Base-by-base conservation (phyloP, 305 asterid species). In the Plantago rigida region DNA sequence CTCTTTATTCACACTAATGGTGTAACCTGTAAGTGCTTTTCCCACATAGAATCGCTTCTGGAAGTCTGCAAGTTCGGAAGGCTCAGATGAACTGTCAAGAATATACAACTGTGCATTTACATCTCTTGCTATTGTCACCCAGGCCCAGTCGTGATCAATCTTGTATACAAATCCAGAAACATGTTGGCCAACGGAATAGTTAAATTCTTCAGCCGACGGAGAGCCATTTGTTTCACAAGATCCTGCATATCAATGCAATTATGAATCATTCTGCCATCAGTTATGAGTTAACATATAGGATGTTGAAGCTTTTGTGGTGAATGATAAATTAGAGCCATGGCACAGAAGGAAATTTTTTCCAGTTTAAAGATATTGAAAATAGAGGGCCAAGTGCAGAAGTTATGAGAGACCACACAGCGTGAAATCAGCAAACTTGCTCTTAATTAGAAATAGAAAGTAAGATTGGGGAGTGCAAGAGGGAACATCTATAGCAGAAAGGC, bases 111-210 rank as follows among this genome's bases (percentile, higher is more conserved):
- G 84, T 53, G 97, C 97, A 34, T 68, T 88, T 59, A 81, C 84
- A 70, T 79, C 72, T 63, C 89, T 90, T 65, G 99, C 79, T 68
- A 89, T 69, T 28, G 87, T 54, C 67, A 92, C 63, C 95, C 96
- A 86, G 50, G 75, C 92, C 87, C 94, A 89, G 42, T 92, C 89
- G 51, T 60, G 56, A 71, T 92, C 99, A 67, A 87, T 82, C 79
- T 86, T 89, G 73, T 79, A 89, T 64, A 92, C 89, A 59, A 67
- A 89, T 62, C 99, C 99, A 72, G 85, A 72, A 65, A 92, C 84
- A 28, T 50, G 60, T 65, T 81, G 87, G 26, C 97, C 94, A 60
- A 71, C 68, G 31, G 85, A 68, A 70, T 79, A 86, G 76, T 69
- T 79, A 69, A 83, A 69, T 28, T 72, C 82, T 65, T 82, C 81